Evolutionary conservation across 2,329 filamentous ascomycete species (phyloP).

Genomic region (Aspergillus flavus): DNA sequence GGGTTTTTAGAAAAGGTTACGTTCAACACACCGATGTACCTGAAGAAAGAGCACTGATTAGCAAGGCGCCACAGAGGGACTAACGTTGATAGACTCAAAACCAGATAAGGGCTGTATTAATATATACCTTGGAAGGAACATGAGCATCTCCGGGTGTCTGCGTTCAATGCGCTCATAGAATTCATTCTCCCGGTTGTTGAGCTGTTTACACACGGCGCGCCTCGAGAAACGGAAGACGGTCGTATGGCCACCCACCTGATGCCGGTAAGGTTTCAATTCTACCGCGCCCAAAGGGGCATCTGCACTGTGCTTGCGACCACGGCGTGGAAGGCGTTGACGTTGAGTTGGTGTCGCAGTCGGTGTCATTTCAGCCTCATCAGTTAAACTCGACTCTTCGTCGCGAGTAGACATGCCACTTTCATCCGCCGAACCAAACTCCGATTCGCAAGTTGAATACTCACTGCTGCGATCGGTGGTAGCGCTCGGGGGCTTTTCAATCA

Average conservation of each 20-base stretch:
- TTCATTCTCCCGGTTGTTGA: constrained; percentile 97
- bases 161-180: constrained; percentile 97
- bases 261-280: constrained; percentile 93
- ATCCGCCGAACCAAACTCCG: constrained; percentile 47
- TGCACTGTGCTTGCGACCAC: constrained; percentile 32
- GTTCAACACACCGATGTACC: constrained; percentile 95
- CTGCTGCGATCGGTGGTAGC: constrained; percentile 40
- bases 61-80: background rate
- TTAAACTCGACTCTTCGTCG: constrained; percentile 57
- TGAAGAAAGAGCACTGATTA: constrained; percentile 40
- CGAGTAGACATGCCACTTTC: constrained; percentile 45
- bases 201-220: constrained; percentile 93
- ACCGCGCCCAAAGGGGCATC: constrained; percentile 77
- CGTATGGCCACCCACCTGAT: constrained; percentile 96
- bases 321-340: constrained; percentile 26
- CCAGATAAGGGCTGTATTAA: constrained; percentile 35
- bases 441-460: constrained; percentile 47
- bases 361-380: constrained; percentile 56
- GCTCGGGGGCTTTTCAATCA: constrained; percentile 38
- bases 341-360: constrained; percentile 50
- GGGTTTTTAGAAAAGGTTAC: constrained; percentile 88
- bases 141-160: constrained; percentile 83
- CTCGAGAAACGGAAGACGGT: constrained; percentile 95
- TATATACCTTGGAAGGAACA: constrained; percentile 80
- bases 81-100: background rate